Evolutionary conservation across 768 basidiomycete genomes (phyloP).

Genomic region (Cubamyces lactineus): DNA sequence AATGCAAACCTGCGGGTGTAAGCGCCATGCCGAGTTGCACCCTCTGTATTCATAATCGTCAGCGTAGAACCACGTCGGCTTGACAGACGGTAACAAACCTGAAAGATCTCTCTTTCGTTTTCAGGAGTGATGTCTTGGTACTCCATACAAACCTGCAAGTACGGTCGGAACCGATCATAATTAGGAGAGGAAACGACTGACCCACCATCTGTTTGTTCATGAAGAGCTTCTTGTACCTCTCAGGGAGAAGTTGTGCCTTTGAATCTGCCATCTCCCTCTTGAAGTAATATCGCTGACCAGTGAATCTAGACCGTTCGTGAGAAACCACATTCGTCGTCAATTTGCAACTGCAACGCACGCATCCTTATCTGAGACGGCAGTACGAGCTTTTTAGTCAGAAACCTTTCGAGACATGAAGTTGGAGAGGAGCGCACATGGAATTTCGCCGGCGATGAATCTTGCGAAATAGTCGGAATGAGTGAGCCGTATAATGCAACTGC

Average conservation of each 20-base stretch:
- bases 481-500: neutral
- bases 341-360: constrained; percentile 40
- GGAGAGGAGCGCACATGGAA: constrained; percentile 50
- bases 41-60: constrained; percentile 44
- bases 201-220: constrained; percentile 66
- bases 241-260: constrained; percentile 47
- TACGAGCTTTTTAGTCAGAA: neutral
- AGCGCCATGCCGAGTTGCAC: constrained; percentile 81
- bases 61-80: neutral
- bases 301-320: constrained; percentile 32
- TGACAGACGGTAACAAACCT: constrained; percentile 45
- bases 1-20: constrained; percentile 60
- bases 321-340: neutral
- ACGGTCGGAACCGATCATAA: neutral
- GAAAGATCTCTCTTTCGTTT: constrained; percentile 73
- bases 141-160: constrained; percentile 67
- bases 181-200: neutral
- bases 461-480: neutral
- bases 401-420: neutral
- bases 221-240: constrained; percentile 60
- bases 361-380: constrained; percentile 44
- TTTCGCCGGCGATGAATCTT: constrained; percentile 75
- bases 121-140: constrained; percentile 52
- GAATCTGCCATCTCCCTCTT: constrained; percentile 35
- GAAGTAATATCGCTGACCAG: constrained; percentile 59